A percentile compares a stretch with the other conserved stretches of the same genome.
phyloP scores from a whole-genome alignment of 495 filamentous ascomycete species.

The Lepraria neglecta region DNA sequence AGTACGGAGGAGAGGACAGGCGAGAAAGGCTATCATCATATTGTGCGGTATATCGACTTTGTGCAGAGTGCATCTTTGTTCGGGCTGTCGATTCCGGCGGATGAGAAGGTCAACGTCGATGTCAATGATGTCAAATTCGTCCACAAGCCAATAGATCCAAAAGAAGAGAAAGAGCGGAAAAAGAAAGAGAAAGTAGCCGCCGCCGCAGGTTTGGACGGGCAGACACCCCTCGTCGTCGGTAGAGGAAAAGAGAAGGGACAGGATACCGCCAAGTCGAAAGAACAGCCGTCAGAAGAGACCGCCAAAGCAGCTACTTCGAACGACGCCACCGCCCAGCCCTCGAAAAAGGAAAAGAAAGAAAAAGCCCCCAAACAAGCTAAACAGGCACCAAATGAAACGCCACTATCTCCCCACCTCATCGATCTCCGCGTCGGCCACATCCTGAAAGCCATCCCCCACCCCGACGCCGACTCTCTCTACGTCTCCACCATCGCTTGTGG shows the following conservation, averaged over 20 bases:
- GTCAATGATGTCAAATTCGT: conserved; percentile 72
- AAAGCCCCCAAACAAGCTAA: conserved; percentile 66
- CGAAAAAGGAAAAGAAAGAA: conserved; percentile 80
- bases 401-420: conserved; percentile 76
- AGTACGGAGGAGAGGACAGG: conserved; percentile 82
- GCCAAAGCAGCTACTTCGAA: conserved; percentile 39
- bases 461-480: conserved; percentile 90
- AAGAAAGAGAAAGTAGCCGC: conserved; percentile 79
- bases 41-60: conserved; percentile 88
- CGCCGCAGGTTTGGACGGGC: conserved; percentile 38
- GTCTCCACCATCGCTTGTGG: conserved; percentile 97
- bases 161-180: conserved; percentile 82
- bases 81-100: conserved; percentile 59
- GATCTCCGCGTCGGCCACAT: conserved; percentile 96
- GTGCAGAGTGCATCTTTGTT: conserved; percentile 85
- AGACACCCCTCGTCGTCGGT: conserved; percentile 37
- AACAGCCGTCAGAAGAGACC: conserved; percentile 37
- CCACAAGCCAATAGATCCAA: conserved; percentile 72
- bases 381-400: conserved; percentile 56
- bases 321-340: neutral
- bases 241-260: conserved; percentile 47
- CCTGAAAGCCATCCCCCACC: conserved; percentile 87
- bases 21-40: conserved; percentile 80
- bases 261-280: conserved; percentile 32
- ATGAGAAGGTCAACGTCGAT: conserved; percentile 77